Evolutionary conservation across 768 basidiomycete species (phyloP).

Genomic region (Agaricus bisporus): DNA sequence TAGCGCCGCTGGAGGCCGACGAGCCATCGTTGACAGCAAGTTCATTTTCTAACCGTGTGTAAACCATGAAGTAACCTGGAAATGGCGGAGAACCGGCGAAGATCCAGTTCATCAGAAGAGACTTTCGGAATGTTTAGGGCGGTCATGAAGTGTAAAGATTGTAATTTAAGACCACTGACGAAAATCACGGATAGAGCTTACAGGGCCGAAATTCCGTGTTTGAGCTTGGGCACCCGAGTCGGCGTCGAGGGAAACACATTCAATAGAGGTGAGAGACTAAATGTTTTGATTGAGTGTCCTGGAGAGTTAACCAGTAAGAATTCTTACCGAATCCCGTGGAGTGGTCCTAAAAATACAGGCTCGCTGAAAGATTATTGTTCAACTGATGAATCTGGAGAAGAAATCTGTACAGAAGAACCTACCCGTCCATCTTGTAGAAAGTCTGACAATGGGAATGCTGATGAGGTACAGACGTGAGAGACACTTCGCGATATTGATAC

Average conservation of each 20-base stretch:
- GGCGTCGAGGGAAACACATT: neutral
- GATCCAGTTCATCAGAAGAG: neutral
- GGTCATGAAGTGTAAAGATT: neutral
- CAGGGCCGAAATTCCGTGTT: neutral
- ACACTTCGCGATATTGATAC: neutral
- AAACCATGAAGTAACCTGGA: neutral
- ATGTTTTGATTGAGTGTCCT: too few species aligned
- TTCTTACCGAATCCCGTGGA: too few species aligned
- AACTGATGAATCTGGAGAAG: too few species aligned
- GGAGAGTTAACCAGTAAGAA: too few species aligned
- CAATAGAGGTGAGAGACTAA: neutral
- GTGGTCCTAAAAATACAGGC: neutral
- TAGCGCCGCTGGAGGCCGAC: too few species aligned
- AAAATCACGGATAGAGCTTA: neutral
- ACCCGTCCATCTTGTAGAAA: neutral
- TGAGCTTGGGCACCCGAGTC: neutral
- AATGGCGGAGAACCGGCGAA: neutral
- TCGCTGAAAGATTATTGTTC: neutral
- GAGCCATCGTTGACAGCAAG: too few species aligned
- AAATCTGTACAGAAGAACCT: too few species aligned
- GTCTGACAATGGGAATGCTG: neutral
- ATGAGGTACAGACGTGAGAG: constrained; percentile 1
- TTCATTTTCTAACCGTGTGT: too few species aligned
- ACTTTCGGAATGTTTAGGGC: neutral
- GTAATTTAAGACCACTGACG: neutral